Base-by-base conservation (phyloP, 768 basidiomycete genomes). In the Dendrothele bispora region DNA sequence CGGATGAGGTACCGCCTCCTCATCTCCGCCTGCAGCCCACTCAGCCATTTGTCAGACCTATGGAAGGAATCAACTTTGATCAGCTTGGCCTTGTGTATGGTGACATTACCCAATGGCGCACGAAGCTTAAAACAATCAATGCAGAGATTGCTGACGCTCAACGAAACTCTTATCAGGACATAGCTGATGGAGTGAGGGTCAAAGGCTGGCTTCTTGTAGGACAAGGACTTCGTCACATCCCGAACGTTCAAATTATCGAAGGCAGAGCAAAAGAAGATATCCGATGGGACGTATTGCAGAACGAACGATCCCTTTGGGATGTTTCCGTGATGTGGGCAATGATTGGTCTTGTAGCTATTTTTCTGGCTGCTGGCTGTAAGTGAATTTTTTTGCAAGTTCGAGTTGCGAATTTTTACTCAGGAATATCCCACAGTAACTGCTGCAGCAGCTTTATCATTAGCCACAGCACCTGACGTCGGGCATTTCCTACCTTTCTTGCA, bases 211-310 rank as follows among this genome's bases (percentile, higher is more conserved):
- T 93, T 44, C 65, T 93, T 60, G 75, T 88, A 32, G 90, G 90
- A 7, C 73, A 79, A 22, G 88, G 86, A 1, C 61, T 91, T 49
- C 65, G 80, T 46, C 77, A 74, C 54, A 61, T 91, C 22, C 81
- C 80, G 25, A 81, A 82, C 2, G 64, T 86, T 5, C 69, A 86
- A 59, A 66, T 86, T 28, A 89, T 93, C 20, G 84, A 88, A 59
- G 90, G 90, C 2, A 69, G 86, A 49, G 84, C 88, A 12, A 90
- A 88, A 62, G 88, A 91, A 57, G 89, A 91, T 61, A 80, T 93
- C 28, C 68, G 85, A 45, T 93, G 89, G 88, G 81, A 84, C 49
- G 81, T 87, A 21, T 66, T 91, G 40, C 86, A 88, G 63, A 73
- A 77, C 51, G 77, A 81, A 61, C 68, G 77, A 30, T 75, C 68